These are phyloP conservation scores for Chlorella ohadii DNA, from an alignment of 139 green algal genomes.

Conservation along the genomic window DNA sequence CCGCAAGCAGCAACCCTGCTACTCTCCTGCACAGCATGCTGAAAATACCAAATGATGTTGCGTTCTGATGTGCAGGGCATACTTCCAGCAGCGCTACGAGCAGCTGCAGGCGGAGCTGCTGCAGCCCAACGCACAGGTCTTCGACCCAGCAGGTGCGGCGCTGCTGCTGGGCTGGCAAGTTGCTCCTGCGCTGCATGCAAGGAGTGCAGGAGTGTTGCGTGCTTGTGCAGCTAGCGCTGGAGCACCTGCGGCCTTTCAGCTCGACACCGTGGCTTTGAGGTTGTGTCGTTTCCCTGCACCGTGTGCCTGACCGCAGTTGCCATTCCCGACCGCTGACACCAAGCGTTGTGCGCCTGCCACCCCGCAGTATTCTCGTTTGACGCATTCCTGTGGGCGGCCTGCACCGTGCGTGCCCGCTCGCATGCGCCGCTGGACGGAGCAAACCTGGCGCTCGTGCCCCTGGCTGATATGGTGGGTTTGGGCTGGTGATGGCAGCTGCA, in stretches of 20 bases:
- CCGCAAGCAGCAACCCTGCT: too few relatives aligned
- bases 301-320: too few relatives aligned
- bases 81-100: slow-evolving; percentile 65
- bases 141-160: slow-evolving; percentile 37
- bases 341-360: background rate
- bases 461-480: slow-evolving; percentile 77
- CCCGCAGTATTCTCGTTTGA: slow-evolving; percentile 60
- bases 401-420: slow-evolving; percentile 70
- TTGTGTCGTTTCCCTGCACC: too few relatives aligned
- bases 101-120: slow-evolving; percentile 66
- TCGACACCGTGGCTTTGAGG: too few relatives aligned
- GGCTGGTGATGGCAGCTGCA: background rate
- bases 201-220: too few relatives aligned
- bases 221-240: too few relatives aligned
- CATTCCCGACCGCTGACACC: background rate
- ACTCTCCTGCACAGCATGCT: too few relatives aligned
- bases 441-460: slow-evolving; percentile 78
- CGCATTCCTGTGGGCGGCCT: slow-evolving; percentile 81
- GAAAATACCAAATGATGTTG: too few relatives aligned
- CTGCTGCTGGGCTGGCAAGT: background rate
- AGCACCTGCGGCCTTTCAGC: too few relatives aligned
- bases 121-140: slow-evolving; percentile 41
- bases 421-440: slow-evolving; percentile 79
- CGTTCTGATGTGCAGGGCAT: slow-evolving; percentile 57
- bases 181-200: too few relatives aligned